Conservation (phyloP, 2,329 filamentous ascomycete genomes). For the Colletotrichum salicis region DNA sequence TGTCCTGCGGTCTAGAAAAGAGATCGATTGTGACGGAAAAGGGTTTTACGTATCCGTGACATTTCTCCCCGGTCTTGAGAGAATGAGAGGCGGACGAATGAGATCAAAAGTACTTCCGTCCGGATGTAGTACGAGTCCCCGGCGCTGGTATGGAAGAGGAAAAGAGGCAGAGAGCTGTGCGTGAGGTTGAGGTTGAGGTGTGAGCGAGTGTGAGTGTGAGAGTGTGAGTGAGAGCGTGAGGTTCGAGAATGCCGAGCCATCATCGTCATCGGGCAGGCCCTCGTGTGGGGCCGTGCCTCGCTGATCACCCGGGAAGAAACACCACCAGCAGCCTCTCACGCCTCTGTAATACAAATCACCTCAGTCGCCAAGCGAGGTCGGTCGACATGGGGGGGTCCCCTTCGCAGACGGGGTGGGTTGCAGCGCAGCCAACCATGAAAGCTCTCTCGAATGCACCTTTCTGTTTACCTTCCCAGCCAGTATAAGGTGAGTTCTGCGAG, state of each 20-base stretch:
- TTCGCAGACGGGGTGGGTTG: background rate
- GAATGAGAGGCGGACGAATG: conserved; percentile 8
- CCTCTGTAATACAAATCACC: conserved; percentile 22
- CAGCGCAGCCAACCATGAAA: conserved; percentile 11
- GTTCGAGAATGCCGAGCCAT: conserved; percentile 6
- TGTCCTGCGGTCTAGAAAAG: background rate
- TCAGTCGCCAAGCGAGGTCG: conserved; percentile 10
- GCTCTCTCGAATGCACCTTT: background rate
- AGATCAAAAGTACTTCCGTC: background rate
- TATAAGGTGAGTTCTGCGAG: too few relatives aligned
- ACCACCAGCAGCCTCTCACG: background rate
- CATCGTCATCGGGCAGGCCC: conserved; percentile 28
- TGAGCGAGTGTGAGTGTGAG: background rate
- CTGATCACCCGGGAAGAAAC: conserved; percentile 6
- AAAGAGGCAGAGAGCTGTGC: background rate
- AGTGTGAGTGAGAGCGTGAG: background rate
- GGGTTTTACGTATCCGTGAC: conserved; percentile 2
- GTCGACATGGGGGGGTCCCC: background rate
- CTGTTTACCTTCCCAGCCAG: too few relatives aligned
- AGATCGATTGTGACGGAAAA: conserved; percentile 7
- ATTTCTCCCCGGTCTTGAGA: background rate
- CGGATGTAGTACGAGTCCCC: conserved; percentile 4
- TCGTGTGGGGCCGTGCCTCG: conserved; percentile 20
- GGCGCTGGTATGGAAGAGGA: conserved; percentile 12
- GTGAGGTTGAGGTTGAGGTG: conserved; percentile 13